Base-by-base conservation (phyloP, 306 rosid species). In the Vigna hirtella region DNA sequence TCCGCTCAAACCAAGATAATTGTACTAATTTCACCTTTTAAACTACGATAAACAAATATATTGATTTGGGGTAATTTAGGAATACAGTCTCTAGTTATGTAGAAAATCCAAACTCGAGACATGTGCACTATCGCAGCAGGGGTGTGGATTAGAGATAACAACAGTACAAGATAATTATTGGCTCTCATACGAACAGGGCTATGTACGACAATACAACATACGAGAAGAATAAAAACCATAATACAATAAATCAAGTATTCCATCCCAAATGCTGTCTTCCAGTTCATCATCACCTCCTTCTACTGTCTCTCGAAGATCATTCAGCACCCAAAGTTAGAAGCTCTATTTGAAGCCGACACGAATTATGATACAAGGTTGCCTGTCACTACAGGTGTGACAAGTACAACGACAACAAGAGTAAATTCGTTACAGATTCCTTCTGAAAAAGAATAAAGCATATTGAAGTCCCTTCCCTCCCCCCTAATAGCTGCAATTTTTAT, bases 291-390 rank as follows among this genome's bases (percentile, higher is more conserved):
- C 48, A 9, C 47, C 11, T 56, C 57, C 40, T 64, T 42, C 57
- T 34, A 71, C 76, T 43, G 49, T 82, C 61, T 65, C 55, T 24
- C 11, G 36, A 62, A 28, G 28, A 79, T 72, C 73, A 62, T 69
- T 70, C 65, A 72, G 58, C 82, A 65, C 72, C 79, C 76, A 72
- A 65, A 48, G 76, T 13, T 13, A 55, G 56, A 52, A 63, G 30
- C 30, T 63, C 40, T 30, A 42, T 36, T 10, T 22, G 42, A 77
- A 38, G 56, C 40, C 38, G 17, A 40, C 67, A 22, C 9, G 26
- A 24, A 77, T 52, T n/a, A 24, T 38, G 17, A 66, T 3, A 51
- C 2, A 38, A 17, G 32, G 34, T 66, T 76, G n/a, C 26, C 62
- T 67, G n/a, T 64, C 5, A 36, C 10, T 20, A 43, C 65, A 70